Evolutionary conservation across 2,329 filamentous ascomycete species (phyloP).

Genomic region (Phialophora macrospora): DNA sequence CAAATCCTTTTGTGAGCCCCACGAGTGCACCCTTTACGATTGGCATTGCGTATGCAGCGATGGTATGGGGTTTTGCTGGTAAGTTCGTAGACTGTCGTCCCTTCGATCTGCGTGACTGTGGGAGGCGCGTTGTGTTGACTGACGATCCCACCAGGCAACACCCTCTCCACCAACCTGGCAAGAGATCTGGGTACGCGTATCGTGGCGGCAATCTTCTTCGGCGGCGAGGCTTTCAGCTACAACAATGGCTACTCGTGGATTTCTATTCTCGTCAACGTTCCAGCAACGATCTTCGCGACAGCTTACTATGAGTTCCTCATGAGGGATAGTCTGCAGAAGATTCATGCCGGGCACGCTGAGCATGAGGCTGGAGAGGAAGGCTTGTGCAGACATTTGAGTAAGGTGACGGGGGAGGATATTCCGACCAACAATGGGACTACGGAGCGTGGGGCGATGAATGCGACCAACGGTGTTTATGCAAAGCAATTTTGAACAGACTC

Average conservation of each 20-base stretch:
- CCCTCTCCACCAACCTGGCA: constrained; percentile 62
- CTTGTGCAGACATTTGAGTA: constrained; percentile 51
- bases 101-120: not conserved
- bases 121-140: not conserved
- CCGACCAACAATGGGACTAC: constrained; percentile 9
- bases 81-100: not conserved
- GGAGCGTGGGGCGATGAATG: constrained; percentile 34
- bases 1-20: constrained; percentile 62
- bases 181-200: constrained; percentile 64
- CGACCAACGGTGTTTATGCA: constrained; percentile 26
- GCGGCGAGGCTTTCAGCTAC: constrained; percentile 56
- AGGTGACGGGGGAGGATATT: constrained; percentile 40
- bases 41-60: constrained; percentile 59
- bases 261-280: constrained; percentile 61
- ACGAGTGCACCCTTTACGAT: constrained; percentile 59
- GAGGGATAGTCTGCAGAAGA: constrained; percentile 59
- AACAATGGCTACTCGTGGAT: constrained; percentile 57
- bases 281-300: constrained; percentile 61
- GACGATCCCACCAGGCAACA: constrained; percentile 45
- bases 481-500: constrained; percentile 28
- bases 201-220: constrained; percentile 64
- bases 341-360: constrained; percentile 56
- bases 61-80: constrained; percentile 62
- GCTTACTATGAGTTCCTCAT: constrained; percentile 61
- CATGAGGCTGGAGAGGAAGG: constrained; percentile 60